Percentiles rank a stretch among this genome's conserved stretches.
Conservation (phyloP, 176 grass and related monocot species). For the Triticum dicoccoides region DNA sequence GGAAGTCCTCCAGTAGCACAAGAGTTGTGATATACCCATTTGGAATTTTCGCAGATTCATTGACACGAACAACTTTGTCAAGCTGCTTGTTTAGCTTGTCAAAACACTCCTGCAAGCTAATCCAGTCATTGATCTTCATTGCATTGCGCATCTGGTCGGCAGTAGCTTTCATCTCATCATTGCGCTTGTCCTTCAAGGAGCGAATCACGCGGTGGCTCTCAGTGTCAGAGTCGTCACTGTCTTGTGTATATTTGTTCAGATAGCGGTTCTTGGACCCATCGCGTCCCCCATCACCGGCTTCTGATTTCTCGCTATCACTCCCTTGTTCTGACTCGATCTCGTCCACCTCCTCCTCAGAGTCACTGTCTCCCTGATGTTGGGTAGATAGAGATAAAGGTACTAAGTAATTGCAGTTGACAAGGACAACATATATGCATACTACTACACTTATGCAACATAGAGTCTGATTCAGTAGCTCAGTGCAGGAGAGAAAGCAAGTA, state of each 20-base stretch:
- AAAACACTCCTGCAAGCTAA: constrained; percentile 84
- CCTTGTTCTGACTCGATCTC: constrained; percentile 40
- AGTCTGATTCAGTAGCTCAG: background rate
- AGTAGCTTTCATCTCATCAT: constrained; percentile 83
- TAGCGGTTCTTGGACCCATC: constrained; percentile 44
- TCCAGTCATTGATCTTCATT: constrained; percentile 98
- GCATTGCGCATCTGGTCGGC: constrained; percentile 94
- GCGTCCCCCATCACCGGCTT: constrained; percentile 10
- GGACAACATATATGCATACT: background rate
- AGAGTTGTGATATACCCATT: constrained; percentile 84
- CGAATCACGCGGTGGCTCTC: constrained; percentile 63
- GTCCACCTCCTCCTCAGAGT: constrained; percentile 83
- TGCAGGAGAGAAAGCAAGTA: background rate
- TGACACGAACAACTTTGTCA: constrained; percentile 86
- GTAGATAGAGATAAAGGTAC: background rate
- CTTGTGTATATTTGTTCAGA: constrained; percentile 40
- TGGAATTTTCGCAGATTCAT: constrained; percentile 76
- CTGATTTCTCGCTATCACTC: constrained; percentile 35
- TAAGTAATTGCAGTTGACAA: background rate
- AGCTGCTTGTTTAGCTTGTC: constrained; percentile 98
- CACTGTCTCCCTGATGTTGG: constrained; percentile 64
- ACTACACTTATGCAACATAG: background rate
- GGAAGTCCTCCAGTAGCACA: constrained; percentile 85
- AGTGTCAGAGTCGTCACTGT: constrained; percentile 76
- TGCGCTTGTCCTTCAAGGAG: constrained; percentile 71